phyloP scores from a whole-genome alignment of 75 land plant species.

The Chamaecyparis obtusa region DNA sequence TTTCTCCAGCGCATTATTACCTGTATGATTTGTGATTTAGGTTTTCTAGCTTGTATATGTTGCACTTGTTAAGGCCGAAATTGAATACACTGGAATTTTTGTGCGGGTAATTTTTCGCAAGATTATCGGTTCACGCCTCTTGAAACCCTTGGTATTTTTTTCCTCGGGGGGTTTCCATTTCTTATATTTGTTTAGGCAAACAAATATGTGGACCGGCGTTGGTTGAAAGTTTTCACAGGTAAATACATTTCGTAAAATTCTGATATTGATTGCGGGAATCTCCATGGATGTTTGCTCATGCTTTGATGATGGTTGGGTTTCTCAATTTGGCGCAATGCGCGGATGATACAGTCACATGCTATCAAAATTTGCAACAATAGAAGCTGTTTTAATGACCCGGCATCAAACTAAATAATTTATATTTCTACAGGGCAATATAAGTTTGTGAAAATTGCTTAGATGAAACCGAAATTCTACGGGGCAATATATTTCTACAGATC shows the following conservation, averaged over 20 bases:
- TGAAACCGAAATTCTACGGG: background rate
- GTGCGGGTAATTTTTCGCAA: background rate
- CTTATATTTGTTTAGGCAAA: background rate
- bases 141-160: background rate
- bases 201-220: background rate
- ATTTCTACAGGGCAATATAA: background rate
- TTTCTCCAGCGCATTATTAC: background rate
- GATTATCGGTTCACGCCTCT: background rate
- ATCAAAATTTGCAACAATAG: background rate
- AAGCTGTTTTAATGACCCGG: background rate
- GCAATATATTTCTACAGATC: too few species aligned
- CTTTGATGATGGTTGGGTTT: background rate
- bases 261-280: background rate
- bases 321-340: background rate
- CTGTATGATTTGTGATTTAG: too few species aligned
- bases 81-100: background rate
- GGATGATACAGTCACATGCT: background rate
- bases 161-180: background rate
- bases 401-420: background rate
- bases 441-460: background rate
- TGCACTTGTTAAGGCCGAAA: background rate
- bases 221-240: background rate
- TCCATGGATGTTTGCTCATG: background rate
- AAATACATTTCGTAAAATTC: background rate
- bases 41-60: background rate